Conservation (phyloP, 1,284 basidiomycete species). For the Rhodotorula sp. region DNA sequence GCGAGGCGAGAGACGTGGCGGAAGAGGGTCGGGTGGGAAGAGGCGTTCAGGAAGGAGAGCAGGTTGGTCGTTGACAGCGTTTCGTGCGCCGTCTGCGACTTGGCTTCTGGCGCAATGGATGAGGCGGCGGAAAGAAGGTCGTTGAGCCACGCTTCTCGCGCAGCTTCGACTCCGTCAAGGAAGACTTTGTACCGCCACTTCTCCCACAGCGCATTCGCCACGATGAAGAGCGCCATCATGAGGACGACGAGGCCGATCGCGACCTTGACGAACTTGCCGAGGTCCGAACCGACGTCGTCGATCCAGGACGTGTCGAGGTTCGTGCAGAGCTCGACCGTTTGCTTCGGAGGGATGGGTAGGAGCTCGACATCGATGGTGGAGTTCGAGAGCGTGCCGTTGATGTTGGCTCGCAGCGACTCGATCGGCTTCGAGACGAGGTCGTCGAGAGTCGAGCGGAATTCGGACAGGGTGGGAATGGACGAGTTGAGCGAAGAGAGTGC, state of each 20-base stretch:
- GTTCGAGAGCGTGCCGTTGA: conserved; percentile 71
- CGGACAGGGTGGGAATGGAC: conserved; percentile 73
- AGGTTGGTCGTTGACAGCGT: conserved; percentile 70
- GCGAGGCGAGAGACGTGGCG: conserved; percentile 62
- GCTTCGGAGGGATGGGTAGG: conserved; percentile 69
- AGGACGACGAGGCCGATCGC: conserved; percentile 68
- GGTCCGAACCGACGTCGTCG: conserved; percentile 73
- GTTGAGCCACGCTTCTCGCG: conserved; percentile 65
- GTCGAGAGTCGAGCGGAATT: conserved; percentile 71
- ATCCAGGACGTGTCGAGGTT: conserved; percentile 76
- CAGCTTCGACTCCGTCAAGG: conserved; percentile 60
- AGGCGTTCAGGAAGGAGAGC: conserved; percentile 65
- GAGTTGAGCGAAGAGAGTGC: conserved; percentile 71
- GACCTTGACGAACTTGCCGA: conserved; percentile 73
- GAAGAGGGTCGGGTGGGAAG: conserved; percentile 58
- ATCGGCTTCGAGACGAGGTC: conserved; percentile 77
- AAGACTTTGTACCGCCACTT: conserved; percentile 48
- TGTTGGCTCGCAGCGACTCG: conserved; percentile 75
- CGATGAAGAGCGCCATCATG: conserved; percentile 50
- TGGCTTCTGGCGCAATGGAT: background rate
- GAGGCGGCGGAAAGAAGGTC: conserved; percentile 55
- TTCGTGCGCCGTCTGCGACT: conserved; percentile 51
- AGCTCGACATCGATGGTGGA: conserved; percentile 52
- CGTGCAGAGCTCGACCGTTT: conserved; percentile 56
- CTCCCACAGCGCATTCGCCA: conserved; percentile 48